Evolutionary conservation across 2,329 filamentous ascomycete genomes (phyloP).

Genomic region (Beauveria pseudobassiana): DNA sequence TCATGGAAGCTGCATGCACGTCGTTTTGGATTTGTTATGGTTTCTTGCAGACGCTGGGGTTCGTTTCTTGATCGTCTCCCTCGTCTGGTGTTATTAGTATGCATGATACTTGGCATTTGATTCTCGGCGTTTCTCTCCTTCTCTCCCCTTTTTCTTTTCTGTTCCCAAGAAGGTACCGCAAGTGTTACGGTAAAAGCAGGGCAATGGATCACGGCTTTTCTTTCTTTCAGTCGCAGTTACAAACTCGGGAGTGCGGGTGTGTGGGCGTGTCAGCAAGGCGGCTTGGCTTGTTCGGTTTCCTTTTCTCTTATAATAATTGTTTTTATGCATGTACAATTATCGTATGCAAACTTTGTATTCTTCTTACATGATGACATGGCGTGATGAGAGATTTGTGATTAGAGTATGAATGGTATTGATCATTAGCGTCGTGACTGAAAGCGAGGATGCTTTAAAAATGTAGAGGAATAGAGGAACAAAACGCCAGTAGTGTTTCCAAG

Average conservation of each 20-base stretch:
- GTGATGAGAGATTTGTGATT: not conserved
- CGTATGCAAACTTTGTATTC: no score
- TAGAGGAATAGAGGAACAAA: no score
- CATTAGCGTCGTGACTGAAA: no score
- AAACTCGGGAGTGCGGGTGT: not conserved
- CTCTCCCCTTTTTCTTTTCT: no score
- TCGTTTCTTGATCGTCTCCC: not conserved
- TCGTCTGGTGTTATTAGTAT: no score
- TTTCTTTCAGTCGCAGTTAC: not conserved
- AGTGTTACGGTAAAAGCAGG: no score
- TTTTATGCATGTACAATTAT: not conserved
- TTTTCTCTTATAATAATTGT: not conserved
- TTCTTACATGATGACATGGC: not conserved
- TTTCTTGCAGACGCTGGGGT: not conserved
- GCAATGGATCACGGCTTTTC: no score
- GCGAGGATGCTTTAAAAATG: no score
- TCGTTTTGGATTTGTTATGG: not conserved
- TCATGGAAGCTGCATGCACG: not conserved
- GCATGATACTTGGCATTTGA: no score
- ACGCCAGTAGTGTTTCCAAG: no score
- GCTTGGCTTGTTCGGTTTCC: not conserved
- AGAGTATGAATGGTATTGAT: not conserved
- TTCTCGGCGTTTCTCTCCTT: no score
- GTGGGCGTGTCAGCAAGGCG: not conserved
- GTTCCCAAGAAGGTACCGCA: no score